Base-by-base conservation (phyloP, 1,284 basidiomycete species). In the Malassezia slooffiae region DNA sequence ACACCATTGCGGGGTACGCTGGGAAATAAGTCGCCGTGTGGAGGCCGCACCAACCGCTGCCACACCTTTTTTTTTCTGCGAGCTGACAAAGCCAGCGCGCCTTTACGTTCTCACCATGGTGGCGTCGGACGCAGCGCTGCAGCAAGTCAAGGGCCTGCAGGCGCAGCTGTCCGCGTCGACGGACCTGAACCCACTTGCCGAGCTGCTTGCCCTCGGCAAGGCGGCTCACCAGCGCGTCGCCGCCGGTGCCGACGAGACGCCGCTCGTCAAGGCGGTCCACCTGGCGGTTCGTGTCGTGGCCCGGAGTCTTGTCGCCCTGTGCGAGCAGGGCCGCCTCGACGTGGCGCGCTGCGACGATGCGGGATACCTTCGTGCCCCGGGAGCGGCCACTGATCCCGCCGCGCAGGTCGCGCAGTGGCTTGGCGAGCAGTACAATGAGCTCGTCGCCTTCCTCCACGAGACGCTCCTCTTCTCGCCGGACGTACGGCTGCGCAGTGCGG, bases 371-470 rank as follows among this genome's bases (percentile, higher is more conserved):
- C 6, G 19, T 7, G 13, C 31, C 11, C 23, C 26, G 9, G 42
- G 27, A 16, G 36, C 27, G 5, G 21, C 26, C 16, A 24, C 22
- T 6, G 35, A 52, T 11, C 37, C 35, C 4, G 41, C 24, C 24
- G 37, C 32, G 17, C 42, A 45, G 28, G 62, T 67, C 15, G 36
- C 47, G 15, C 44, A 51, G 12, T 67, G 64, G 64, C 47, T 67
- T 35, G 44, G 47, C 41, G 43, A 57, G 41, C 52, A 59, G 24
- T 67, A 58, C 58, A 65, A 67, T 38, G 51, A 59, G 15, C 43
- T 49, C 3, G 41, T 67, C 8, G 41, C 43, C 4, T 43, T 49
- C 16, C 42, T 57, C 1, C 21, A 24, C 12, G 31, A 44, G 6
- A 47, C 50, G 16, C 43, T 61, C 8, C 19, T 48, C 13, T 29